These are phyloP conservation scores for Fusarium metavorans DNA, from an alignment of 2,329 filamentous ascomycete genomes.

Conservation along the genomic window DNA sequence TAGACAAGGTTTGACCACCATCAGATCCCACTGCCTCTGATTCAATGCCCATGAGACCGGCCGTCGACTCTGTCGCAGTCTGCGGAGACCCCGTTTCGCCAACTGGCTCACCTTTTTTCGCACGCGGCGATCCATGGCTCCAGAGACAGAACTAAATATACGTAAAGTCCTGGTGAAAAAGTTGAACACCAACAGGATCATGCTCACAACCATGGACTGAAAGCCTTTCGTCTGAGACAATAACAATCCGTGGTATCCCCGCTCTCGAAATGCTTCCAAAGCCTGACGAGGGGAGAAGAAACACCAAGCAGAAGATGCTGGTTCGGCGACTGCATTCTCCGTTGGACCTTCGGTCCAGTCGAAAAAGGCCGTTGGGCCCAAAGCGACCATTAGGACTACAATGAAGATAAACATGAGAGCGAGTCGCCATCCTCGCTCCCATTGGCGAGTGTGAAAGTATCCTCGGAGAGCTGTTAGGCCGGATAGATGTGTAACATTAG, in stretches of 20 bases:
- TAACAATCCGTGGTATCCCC: too few species aligned
- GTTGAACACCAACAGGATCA: not conserved
- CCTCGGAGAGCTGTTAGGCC: slow-evolving; percentile 2
- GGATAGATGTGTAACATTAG: slow-evolving; percentile 8
- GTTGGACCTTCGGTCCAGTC: not conserved
- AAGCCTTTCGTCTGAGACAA: not conserved
- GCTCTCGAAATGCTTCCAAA: not conserved
- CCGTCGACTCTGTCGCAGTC: not conserved
- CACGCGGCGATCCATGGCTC: too few species aligned
- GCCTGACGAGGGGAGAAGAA: not conserved
- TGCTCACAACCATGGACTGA: not conserved
- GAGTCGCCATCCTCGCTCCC: slow-evolving; percentile 1
- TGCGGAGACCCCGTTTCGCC: not conserved
- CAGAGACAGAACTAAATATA: too few species aligned
- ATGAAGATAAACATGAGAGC: not conserved
- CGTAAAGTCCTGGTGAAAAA: not conserved
- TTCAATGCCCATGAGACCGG: not conserved
- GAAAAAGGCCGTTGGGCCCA: slow-evolving; percentile 16
- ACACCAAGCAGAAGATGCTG: not conserved
- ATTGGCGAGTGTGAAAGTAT: not conserved
- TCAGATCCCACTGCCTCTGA: not conserved
- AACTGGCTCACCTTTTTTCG: not conserved
- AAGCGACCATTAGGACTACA: not conserved
- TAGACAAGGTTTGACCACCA: not conserved
- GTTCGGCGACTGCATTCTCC: not conserved